Conservation (phyloP, 768 basidiomycete genomes). For the Boletus subparvulus region DNA sequence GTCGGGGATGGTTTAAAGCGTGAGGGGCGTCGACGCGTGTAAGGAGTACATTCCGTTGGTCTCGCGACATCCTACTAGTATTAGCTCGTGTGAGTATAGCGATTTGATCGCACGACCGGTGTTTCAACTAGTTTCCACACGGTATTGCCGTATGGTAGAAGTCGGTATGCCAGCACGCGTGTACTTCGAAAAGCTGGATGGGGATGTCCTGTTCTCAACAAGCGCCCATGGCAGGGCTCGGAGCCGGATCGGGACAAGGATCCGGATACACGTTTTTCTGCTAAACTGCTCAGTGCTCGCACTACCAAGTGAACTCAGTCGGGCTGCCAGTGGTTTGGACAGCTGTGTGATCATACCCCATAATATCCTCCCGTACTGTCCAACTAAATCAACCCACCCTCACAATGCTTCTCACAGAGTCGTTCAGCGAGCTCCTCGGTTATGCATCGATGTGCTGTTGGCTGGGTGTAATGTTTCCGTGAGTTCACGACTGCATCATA, state of each 20-base stretch:
- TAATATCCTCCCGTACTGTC: constrained; percentile 6
- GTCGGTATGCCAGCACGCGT: too few species aligned
- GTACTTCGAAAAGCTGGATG: too few species aligned
- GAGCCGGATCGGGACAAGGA: too few species aligned
- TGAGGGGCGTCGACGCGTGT: not conserved
- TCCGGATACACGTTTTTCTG: too few species aligned
- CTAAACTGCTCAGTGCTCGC: not conserved
- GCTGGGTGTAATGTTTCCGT: constrained; percentile 90
- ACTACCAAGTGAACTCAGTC: not conserved
- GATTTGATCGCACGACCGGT: not conserved
- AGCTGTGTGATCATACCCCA: constrained; percentile 18
- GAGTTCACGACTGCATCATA: constrained; percentile 36
- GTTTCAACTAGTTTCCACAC: too few species aligned
- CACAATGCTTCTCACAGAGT: constrained; percentile 20
- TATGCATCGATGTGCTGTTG: constrained; percentile 74
- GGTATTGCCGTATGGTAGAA: too few species aligned
- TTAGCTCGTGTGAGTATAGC: not conserved
- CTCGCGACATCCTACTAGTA: too few species aligned
- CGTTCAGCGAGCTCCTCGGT: constrained; percentile 64
- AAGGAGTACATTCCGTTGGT: too few species aligned
- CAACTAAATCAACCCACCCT: not conserved
- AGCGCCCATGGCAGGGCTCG: too few species aligned
- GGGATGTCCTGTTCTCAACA: too few species aligned
- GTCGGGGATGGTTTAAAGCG: constrained; percentile 39
- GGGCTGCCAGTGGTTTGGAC: not conserved